A percentile compares a stretch with the other conserved stretches of the same genome.
These are phyloP conservation scores for Beauveria caledonica DNA, from an alignment of 2,329 filamentous ascomycete species.

Conservation along the genomic window DNA sequence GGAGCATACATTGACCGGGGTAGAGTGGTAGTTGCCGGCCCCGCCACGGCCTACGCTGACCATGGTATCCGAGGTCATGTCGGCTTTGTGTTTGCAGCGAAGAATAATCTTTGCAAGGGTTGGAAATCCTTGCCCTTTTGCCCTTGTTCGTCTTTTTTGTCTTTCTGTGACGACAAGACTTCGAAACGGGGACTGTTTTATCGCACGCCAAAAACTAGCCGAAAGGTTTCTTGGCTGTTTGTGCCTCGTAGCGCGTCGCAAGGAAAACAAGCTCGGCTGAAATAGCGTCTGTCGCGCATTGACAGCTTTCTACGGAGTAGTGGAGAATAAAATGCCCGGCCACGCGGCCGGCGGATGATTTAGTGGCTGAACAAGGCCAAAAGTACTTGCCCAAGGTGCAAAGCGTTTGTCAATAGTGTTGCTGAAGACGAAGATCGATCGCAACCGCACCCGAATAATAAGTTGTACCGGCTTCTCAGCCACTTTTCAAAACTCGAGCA, in stretches of 20 bases:
- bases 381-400: background rate
- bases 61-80: conserved; percentile 30
- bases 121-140: background rate
- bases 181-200: background rate
- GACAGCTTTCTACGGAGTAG: background rate
- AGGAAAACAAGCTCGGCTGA: background rate
- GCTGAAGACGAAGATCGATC: background rate
- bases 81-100: background rate
- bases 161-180: background rate
- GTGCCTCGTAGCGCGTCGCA: background rate
- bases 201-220: background rate
- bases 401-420: background rate
- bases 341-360: too few relatives aligned
- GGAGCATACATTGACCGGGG: conserved; percentile 1
- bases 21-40: conserved; percentile 44
- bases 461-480: background rate
- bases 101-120: background rate
- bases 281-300: background rate
- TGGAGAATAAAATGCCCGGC: background rate
- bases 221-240: background rate
- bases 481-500: background rate
- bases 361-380: background rate
- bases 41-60: conserved; percentile 44
- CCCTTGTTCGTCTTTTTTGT: background rate
- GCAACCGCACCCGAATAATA: background rate